phyloP scores from a whole-genome alignment of 352 stramenopile genomes.

The Bremia lactucae region DNA sequence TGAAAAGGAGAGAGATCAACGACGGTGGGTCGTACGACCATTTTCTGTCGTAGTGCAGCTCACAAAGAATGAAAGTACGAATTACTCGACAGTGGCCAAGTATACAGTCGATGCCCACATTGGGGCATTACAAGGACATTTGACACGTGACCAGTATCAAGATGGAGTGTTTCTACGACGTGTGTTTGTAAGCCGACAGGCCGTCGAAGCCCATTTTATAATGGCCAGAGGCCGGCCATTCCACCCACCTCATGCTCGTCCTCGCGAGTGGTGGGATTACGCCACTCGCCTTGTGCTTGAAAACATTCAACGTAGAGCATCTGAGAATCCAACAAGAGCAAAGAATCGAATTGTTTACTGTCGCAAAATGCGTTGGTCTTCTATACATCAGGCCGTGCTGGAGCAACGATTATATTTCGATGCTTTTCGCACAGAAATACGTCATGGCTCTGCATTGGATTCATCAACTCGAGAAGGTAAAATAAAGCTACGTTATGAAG shows the following conservation, averaged over 20 bases:
- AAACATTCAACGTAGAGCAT: conserved; percentile 13
- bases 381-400: conserved; percentile 32
- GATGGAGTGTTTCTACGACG: conserved; percentile 66
- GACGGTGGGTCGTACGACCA: conserved; percentile 40
- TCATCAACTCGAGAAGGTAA: conserved; percentile 29
- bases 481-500: conserved; percentile 40
- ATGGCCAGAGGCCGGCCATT: conserved; percentile 44
- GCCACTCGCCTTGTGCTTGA: conserved; percentile 33
- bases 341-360: conserved; percentile 5
- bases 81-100: conserved; percentile 58
- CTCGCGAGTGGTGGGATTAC: conserved; percentile 76
- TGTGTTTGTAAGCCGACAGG: conserved; percentile 45
- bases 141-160: conserved; percentile 75
- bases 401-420: conserved; percentile 58
- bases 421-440: conserved; percentile 38
- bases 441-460: conserved; percentile 29
- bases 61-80: conserved; percentile 70
- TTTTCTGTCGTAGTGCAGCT: conserved; percentile 46
- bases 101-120: conserved; percentile 51
- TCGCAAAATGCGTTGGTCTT: conserved; percentile 47
- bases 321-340: background rate
- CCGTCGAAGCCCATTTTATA: conserved; percentile 63
- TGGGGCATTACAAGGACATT: conserved; percentile 29
- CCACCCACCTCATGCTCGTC: conserved; percentile 23
- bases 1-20: conserved; percentile 10